phyloP scores from a whole-genome alignment of 2,329 filamentous ascomycete species.

The Penicillium sp. region DNA sequence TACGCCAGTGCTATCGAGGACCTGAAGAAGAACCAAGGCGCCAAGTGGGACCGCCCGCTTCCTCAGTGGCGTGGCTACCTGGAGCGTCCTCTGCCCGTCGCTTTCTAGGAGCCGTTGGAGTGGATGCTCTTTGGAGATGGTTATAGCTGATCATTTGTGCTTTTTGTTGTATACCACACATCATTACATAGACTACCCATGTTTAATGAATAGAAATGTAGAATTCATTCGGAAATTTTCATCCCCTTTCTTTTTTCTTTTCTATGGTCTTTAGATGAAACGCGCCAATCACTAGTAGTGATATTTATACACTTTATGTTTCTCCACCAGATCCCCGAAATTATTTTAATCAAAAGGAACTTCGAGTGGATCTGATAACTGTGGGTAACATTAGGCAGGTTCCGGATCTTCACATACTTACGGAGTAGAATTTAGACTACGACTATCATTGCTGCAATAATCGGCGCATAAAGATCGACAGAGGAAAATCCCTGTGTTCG shows the following conservation, averaged over 20 bases:
- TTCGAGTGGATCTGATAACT: not conserved
- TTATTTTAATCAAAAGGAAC: not conserved
- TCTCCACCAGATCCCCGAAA: not conserved
- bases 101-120: conserved; percentile 19
- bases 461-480: conserved; percentile 4
- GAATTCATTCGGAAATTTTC: not conserved
- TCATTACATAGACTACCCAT: conserved; percentile 6
- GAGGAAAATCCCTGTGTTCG: not conserved
- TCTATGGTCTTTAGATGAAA: not conserved
- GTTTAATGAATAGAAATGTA: conserved; percentile 3
- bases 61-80: conserved; percentile 56
- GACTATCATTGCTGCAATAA: conserved; percentile 18
- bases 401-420: not conserved
- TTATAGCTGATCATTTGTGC: not conserved
- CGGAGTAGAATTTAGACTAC: not conserved
- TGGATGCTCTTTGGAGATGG: not conserved
- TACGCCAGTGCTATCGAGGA: conserved; percentile 65
- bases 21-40: conserved; percentile 47
- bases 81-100: conserved; percentile 35
- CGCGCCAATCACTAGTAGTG: not conserved
- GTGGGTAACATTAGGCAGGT: not conserved
- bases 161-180: conserved; percentile 9
- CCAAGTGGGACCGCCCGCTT: conserved; percentile 48
- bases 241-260: not conserved
- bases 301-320: no score